These are phyloP conservation scores for Aspergillus puulaauensis DNA, from an alignment of 2,329 filamentous ascomycete genomes.

Conservation along the genomic window DNA sequence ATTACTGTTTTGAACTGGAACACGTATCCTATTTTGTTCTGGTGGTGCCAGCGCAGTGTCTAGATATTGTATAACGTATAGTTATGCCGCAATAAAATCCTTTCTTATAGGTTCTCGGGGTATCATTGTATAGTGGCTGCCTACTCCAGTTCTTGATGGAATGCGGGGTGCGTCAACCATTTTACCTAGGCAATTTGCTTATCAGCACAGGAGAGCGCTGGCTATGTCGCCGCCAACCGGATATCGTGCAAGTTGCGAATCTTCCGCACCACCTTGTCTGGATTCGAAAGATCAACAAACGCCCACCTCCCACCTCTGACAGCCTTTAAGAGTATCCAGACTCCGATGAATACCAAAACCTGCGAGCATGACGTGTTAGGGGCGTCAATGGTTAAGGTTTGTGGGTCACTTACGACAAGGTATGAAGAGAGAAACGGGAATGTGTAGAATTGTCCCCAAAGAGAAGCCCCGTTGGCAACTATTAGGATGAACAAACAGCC, in stretches of 20 bases:
- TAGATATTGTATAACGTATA: too few relatives aligned
- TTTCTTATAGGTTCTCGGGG: too few relatives aligned
- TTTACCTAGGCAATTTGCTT: too few relatives aligned
- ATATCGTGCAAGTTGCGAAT: background rate
- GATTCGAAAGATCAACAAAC: background rate
- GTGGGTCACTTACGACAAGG: background rate
- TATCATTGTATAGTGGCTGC: too few relatives aligned
- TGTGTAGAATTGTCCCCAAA: background rate
- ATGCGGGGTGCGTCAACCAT: too few relatives aligned
- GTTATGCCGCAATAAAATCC: too few relatives aligned
- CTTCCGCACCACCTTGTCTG: background rate
- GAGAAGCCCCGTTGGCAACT: background rate
- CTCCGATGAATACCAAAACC: background rate
- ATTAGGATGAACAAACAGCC: background rate
- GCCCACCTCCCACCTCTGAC: background rate
- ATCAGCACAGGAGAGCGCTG: background rate
- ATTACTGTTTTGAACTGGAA: too few relatives aligned
- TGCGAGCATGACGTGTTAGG: background rate
- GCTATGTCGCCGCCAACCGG: background rate
- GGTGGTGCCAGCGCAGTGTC: too few relatives aligned
- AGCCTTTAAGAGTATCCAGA: background rate
- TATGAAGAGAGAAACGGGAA: conserved; percentile 1
- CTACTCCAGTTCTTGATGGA: too few relatives aligned
- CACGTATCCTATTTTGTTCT: too few relatives aligned
- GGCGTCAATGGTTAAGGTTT: background rate